Evolutionary conservation across 176 grass and related monocot species (phyloP), one percentile per base, ranked within the genome.

Genomic region (Aegilops longissima): DNA sequence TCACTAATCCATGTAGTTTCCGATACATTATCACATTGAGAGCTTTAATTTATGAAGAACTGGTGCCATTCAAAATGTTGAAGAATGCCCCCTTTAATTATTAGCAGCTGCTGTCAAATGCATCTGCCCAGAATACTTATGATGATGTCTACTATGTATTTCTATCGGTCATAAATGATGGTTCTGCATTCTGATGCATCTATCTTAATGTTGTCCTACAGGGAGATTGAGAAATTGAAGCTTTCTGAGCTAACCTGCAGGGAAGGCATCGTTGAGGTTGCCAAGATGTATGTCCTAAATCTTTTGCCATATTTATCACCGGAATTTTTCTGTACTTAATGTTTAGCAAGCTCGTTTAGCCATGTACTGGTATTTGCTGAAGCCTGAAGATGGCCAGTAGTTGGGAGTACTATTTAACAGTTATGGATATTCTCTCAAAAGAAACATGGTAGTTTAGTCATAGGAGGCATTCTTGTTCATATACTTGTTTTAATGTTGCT

Each of bases 191-290:
- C 12, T 84, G 74, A 79, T 71, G 30, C 51, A 12, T 84, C 13
- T n/a, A 9, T 66, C 61, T 75, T 39, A 65, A 79, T 86, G 29
- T 68, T 81, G 21, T 67, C 63, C 40, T 85, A 44, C 84, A 96
- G 94, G 81, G 94, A 96, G 79, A 96, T 96, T 80, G 94, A 96
- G 87, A 96, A 96, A 78, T 68, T 96, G 91, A 96, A 96, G 82
- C 91, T 96, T 52, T 91, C 86, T 81, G 94, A 96, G 83, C 80
- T 96, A 73, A 90, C 91, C 18, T 96, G 94, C 86, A 93, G 91
- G 72, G 89, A 93, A 86, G 94, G 94, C 73, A 87, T 96, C 36
- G 85, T 93, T 86, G 94, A 96, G 88, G 94, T 96, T 81, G 94
- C 94, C 42, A 91, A 90, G 42, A 93, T 91, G 91, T 96, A 95